Evolutionary conservation across 371 early-diverging fungal genomes (phyloP).

Genomic region (Actinomortierella wolfii): DNA sequence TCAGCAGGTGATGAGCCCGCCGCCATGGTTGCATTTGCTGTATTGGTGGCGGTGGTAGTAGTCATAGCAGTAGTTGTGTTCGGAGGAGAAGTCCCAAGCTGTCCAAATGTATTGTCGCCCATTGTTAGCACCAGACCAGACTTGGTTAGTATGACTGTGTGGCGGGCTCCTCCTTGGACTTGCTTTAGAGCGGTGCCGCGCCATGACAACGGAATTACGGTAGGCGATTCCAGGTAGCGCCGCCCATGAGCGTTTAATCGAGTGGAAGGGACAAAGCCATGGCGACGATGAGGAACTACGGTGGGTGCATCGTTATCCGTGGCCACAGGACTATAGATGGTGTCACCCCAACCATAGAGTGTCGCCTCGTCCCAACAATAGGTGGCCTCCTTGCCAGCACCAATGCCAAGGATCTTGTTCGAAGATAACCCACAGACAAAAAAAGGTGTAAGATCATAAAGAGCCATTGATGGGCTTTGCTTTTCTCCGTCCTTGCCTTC

Average conservation of each 20-base stretch:
- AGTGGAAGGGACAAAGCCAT: too few relatives aligned
- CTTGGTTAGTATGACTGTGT: constrained; percentile 16
- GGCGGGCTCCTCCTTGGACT: constrained; percentile 23
- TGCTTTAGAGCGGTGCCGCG: constrained; percentile 29
- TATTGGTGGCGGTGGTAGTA: neutral
- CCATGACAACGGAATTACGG: constrained; percentile 18
- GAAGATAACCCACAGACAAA: constrained; percentile 15
- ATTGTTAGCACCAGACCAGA: constrained; percentile 28
- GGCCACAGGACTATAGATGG: constrained; percentile 13
- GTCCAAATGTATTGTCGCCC: constrained; percentile 30
- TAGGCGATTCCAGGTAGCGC: constrained; percentile 4
- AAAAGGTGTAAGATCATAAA: constrained; percentile 18
- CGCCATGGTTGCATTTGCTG: neutral
- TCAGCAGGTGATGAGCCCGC: neutral
- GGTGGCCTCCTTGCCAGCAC: constrained; percentile 20
- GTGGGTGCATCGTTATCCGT: too few relatives aligned
- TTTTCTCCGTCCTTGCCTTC: too few relatives aligned
- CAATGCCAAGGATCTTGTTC: constrained; percentile 21
- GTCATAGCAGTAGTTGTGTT: neutral
- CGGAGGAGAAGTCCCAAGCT: constrained; percentile 12
- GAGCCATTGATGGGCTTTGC: too few relatives aligned
- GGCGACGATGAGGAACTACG: neutral
- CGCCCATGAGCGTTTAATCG: too few relatives aligned
- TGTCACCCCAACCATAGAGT: constrained; percentile 40
- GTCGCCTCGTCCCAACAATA: constrained; percentile 31